Percentiles rank a stretch among this genome's conserved stretches.
These are phyloP conservation scores for Ustilago curta DNA, from an alignment of 1,284 basidiomycete species.

Conservation along the genomic window DNA sequence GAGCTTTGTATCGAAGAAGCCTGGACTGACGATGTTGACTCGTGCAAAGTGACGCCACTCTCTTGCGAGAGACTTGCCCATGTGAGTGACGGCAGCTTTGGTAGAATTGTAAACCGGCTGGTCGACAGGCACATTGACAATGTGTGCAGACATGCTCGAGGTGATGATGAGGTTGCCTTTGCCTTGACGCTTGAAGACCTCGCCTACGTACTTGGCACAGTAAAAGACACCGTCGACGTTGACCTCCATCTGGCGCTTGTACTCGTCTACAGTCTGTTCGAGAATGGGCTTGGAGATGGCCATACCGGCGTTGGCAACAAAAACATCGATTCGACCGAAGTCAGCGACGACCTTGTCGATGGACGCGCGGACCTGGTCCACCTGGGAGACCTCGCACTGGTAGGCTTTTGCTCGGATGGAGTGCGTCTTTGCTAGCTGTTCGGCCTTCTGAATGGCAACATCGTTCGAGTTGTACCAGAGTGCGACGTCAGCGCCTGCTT, in stretches of 20 bases:
- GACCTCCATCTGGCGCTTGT: constrained; percentile 57
- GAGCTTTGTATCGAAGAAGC: constrained; percentile 66
- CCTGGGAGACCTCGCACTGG: constrained; percentile 57
- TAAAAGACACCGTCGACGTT: constrained; percentile 60
- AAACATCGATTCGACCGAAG: constrained; percentile 58
- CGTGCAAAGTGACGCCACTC: constrained; percentile 67
- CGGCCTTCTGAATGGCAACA: constrained; percentile 54
- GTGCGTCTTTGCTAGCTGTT: constrained; percentile 59
- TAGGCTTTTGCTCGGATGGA: constrained; percentile 60
- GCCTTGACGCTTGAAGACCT: constrained; percentile 67
- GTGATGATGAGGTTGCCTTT: constrained; percentile 65
- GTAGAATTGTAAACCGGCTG: constrained; percentile 59
- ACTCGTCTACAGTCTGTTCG: constrained; percentile 59
- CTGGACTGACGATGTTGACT: constrained; percentile 68
- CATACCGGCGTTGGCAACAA: constrained; percentile 55
- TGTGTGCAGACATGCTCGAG: constrained; percentile 57
- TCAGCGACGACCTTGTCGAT: constrained; percentile 52
- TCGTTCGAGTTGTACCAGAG: constrained; percentile 66
- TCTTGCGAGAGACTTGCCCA: constrained; percentile 57
- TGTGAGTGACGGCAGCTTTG: constrained; percentile 62
- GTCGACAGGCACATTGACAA: constrained; percentile 61
- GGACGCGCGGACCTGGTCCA: constrained; percentile 36
- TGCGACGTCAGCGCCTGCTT: constrained; percentile 66
- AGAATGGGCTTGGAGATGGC: constrained; percentile 50
- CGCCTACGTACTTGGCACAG: constrained; percentile 60